phyloP scores from a whole-genome alignment of 768 basidiomycete species.

The Kwoniella bestiolae region DNA sequence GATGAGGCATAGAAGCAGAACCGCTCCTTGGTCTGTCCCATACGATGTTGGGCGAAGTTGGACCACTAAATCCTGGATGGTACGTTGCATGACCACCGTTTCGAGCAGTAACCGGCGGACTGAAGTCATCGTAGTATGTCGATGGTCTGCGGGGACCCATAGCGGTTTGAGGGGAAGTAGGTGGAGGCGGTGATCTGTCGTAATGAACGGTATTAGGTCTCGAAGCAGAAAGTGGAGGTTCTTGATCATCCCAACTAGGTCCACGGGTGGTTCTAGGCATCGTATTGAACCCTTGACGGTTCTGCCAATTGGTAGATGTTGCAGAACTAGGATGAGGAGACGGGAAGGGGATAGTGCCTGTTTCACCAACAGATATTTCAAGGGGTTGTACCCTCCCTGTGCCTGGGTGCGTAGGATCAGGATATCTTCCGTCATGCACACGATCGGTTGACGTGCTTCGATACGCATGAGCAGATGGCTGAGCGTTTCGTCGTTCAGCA shows the following conservation, averaged over 20 bases:
- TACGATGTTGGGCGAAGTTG: constrained; percentile 2
- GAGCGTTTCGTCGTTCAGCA: constrained; percentile 8
- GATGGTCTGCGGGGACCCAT: constrained; percentile 33
- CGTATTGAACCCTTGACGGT: constrained; percentile 11
- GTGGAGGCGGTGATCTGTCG: constrained; percentile 38
- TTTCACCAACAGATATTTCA: constrained; percentile 4
- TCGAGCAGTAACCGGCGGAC: constrained; percentile 31
- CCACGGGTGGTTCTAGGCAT: constrained; percentile 11
- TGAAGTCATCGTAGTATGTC: constrained; percentile 36
- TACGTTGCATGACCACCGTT: constrained; percentile 4
- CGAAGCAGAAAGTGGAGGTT: constrained; percentile 9
- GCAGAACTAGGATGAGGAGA: constrained; percentile 33
- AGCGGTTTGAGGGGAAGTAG: constrained; percentile 38
- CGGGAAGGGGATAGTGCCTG: constrained; percentile 37
- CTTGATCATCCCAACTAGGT: constrained; percentile 18
- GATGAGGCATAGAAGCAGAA: constrained; percentile 24
- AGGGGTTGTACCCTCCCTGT: constrained; percentile 21
- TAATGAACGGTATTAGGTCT: constrained; percentile 40
- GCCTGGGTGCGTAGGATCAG: constrained; percentile 30
- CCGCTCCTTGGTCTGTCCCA: constrained; percentile 32
- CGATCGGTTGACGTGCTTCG: constrained; percentile 40
- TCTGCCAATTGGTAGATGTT: neutral
- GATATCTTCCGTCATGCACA: constrained; percentile 45
- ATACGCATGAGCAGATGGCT: constrained; percentile 11
- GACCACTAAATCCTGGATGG: constrained; percentile 1